A percentile compares a stretch with the other conserved stretches of the same genome.
Evolutionary conservation across 257 asterid genomes (phyloP).

Genomic region (Paulownia fortunei): DNA sequence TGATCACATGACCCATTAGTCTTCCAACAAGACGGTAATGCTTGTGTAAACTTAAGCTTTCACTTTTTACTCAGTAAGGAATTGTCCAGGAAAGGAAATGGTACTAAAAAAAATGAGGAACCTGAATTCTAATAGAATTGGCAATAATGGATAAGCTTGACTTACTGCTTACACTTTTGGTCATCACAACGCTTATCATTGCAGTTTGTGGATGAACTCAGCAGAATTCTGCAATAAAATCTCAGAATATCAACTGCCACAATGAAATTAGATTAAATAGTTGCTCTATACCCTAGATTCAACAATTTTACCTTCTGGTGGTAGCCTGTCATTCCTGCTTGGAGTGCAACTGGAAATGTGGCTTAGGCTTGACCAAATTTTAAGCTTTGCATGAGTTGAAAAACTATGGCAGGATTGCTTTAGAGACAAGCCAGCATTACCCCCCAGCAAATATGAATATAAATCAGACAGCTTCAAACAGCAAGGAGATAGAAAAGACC

Average conservation of each 20-base stretch:
- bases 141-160: neutral
- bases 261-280: conserved; percentile 2
- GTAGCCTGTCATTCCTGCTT: neutral
- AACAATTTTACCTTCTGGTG: neutral
- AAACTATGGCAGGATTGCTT: neutral
- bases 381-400: neutral
- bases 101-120: too few relatives aligned
- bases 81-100: too few relatives aligned
- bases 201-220: conserved; percentile 22
- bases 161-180: neutral
- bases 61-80: too few relatives aligned
- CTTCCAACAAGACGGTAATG: too few relatives aligned
- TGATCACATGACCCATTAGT: too few relatives aligned
- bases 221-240: conserved; percentile 4
- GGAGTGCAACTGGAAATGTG: conserved; percentile 3
- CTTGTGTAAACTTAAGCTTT: too few relatives aligned
- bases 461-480: neutral
- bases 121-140: neutral
- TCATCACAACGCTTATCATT: neutral
- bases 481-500: neutral
- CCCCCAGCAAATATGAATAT: neutral
- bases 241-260: neutral
- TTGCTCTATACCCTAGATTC: neutral
- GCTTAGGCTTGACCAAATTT: neutral
- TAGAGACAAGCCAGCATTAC: neutral